Evolutionary conservation across 2,329 filamentous ascomycete genomes (phyloP), one percentile per base, ranked within the genome.

Genomic region (Penicillium sp.): DNA sequence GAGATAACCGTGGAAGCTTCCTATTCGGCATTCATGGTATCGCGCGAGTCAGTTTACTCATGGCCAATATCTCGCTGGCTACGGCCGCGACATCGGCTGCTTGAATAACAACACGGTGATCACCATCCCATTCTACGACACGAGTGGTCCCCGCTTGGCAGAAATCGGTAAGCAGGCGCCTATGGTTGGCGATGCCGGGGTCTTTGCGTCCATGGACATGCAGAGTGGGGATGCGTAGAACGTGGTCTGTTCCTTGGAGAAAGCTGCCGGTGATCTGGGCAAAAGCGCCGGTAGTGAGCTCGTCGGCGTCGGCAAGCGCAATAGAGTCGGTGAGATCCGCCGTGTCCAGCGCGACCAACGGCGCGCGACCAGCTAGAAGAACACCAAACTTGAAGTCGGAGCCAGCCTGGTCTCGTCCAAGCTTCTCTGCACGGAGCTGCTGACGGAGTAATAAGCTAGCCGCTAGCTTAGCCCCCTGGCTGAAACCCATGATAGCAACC

Each of bases 91-190:
- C 86, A 69, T 91, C 88, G 28, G 71, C 73, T 21, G 73, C 76
- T 75, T 88, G 89, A 58, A 92, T 79, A 1, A 88, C 87, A 49
- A 93, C 76, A 5, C 89, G 75, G 68, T 93, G 89, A 1, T 78
- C 80, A 0, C 87, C 89, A 57, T 89, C 81, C 89, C 89, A 92
- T 68, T 91, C 86, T 1, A 92, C 69, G 47, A 91, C 60, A 40
- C 71, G 78, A 5, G 80, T 74, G 2, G 74, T 82, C 0, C 76
- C 79, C 9, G 74, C 66, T 50, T 83, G 77, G 66, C 84, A 89
- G 67, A 86, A 91, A 52, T 81, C 71, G 8, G 81, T 69, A 51
- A 84, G 65, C 62, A 87, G 65, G 66, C 78, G 74, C 55, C 79
- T 72, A 66, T 89, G 87, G 46, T 83, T 70, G 58, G 81, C 73